These are phyloP conservation scores for Cyclotella cryptica DNA, from an alignment of 108 stramenopile species.

Conservation along the genomic window DNA sequence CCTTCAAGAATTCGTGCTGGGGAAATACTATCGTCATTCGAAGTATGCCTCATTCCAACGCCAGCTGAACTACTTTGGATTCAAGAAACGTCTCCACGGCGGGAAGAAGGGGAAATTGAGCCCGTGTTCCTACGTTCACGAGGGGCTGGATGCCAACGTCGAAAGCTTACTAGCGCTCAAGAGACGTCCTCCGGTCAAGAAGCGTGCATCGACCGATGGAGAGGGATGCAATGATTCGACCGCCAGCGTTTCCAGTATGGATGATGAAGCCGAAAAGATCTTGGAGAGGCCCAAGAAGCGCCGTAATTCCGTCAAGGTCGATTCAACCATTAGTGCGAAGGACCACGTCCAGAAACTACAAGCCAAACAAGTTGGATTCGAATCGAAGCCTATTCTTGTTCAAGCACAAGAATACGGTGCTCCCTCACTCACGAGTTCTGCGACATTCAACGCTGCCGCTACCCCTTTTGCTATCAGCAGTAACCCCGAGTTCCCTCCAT, in stretches of 20 bases:
- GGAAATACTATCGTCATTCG: conserved; percentile 63
- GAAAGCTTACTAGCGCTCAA: conserved; percentile 45
- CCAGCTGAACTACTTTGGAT: conserved; percentile 68
- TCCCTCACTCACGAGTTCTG: neutral
- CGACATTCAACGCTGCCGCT: neutral
- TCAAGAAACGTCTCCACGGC: conserved; percentile 58
- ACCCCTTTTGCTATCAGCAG: neutral
- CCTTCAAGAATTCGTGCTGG: conserved; percentile 48
- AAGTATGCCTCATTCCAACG: conserved; percentile 59
- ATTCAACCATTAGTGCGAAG: neutral
- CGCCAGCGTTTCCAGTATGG: conserved; percentile 7
- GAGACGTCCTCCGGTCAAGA: conserved; percentile 30
- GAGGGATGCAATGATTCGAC: neutral
- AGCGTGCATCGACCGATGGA: neutral
- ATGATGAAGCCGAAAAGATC: conserved; percentile 1
- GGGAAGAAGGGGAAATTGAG: conserved; percentile 50
- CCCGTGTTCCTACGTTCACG: conserved; percentile 61
- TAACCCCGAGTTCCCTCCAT: no score
- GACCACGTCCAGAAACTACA: neutral
- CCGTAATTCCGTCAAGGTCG: neutral
- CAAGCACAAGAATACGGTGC: conserved; percentile 4
- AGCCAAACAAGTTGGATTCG: neutral
- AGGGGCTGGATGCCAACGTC: conserved; percentile 31
- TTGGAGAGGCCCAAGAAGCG: conserved; percentile 15
- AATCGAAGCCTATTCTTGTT: neutral